A percentile compares a stretch with the other conserved stretches of the same genome.
These are phyloP conservation scores for Aspergillus jensenii DNA, from an alignment of 2,329 filamentous ascomycete species.

Conservation along the genomic window DNA sequence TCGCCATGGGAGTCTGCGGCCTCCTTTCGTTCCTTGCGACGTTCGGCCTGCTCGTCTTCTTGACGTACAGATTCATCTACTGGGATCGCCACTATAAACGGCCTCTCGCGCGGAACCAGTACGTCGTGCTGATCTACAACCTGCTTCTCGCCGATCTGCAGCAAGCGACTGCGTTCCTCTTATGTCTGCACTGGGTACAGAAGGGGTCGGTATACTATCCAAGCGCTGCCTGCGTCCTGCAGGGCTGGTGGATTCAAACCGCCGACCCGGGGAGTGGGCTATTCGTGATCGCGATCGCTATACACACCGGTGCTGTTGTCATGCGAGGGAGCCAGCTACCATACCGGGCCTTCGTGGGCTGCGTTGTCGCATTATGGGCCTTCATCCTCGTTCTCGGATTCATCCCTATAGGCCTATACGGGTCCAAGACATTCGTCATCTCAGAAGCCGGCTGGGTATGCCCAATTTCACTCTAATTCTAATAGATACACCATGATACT, in stretches of 20 bases:
- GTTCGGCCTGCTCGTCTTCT: conserved; percentile 40
- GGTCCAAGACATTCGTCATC: conserved; percentile 44
- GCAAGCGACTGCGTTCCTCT: conserved; percentile 48
- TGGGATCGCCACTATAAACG: conserved; percentile 50
- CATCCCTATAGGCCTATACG: conserved; percentile 46
- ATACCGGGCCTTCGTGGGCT: conserved; percentile 44
- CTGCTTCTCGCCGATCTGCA: conserved; percentile 52
- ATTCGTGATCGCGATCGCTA: conserved; percentile 53
- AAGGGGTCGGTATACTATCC: conserved; percentile 43
- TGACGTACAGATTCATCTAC: conserved; percentile 51
- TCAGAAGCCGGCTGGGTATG: conserved; percentile 52
- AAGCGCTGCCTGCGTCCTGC: conserved; percentile 48
- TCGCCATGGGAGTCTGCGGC: conserved; percentile 47
- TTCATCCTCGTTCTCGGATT: conserved; percentile 49
- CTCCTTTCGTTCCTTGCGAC: conserved; percentile 38
- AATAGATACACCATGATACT: no score
- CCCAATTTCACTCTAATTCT: background rate
- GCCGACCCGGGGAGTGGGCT: conserved; percentile 53
- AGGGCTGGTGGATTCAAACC: conserved; percentile 53
- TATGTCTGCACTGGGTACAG: conserved; percentile 47
- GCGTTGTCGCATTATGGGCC: conserved; percentile 47
- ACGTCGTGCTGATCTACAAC: conserved; percentile 53
- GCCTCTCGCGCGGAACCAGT: conserved; percentile 53
- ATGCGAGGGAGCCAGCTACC: conserved; percentile 48
- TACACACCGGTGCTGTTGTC: conserved; percentile 53